Evolutionary conservation across 371 early-diverging fungal genomes (phyloP).

Genomic region (Mortierella sp.): DNA sequence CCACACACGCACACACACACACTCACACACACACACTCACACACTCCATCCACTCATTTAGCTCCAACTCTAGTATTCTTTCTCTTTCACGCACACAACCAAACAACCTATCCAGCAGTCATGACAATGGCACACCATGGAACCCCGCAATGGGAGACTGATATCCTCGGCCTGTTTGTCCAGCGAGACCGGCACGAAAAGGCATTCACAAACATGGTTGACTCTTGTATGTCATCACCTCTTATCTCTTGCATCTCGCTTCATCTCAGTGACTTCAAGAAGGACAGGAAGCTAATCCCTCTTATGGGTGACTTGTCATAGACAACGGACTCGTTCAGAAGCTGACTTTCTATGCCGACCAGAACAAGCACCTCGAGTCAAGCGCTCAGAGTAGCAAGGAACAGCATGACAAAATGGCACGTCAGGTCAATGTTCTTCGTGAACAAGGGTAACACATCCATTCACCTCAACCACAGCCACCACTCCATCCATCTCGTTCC

Average conservation of each 20-base stretch:
- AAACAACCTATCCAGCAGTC: neutral
- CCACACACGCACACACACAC: neutral
- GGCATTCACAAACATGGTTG: constrained; percentile 56
- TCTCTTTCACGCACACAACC: neutral
- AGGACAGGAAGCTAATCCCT: neutral
- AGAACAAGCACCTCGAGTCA: constrained; percentile 52
- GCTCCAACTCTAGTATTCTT: neutral
- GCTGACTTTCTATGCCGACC: constrained; percentile 43
- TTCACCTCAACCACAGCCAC: too few species aligned
- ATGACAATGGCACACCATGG: constrained; percentile 47
- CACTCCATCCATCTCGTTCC: too few species aligned
- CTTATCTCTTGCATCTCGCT: neutral
- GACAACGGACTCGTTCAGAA: constrained; percentile 58
- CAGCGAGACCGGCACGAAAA: constrained; percentile 53
- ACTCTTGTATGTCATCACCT: constrained; percentile 49
- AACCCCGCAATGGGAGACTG: constrained; percentile 49
- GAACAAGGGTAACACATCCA: constrained; percentile 52
- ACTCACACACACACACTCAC: neutral
- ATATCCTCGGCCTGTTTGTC: constrained; percentile 49
- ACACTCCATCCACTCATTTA: neutral
- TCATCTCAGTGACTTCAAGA: neutral
- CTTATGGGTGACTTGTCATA: constrained; percentile 5
- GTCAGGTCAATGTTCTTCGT: constrained; percentile 42
- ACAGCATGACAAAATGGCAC: constrained; percentile 54
- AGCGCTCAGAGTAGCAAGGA: constrained; percentile 37